A percentile compares a stretch with the other conserved stretches of the same genome.
Evolutionary conservation across 352 stramenopile species (phyloP).

Genomic region (Phytophthora multivora): DNA sequence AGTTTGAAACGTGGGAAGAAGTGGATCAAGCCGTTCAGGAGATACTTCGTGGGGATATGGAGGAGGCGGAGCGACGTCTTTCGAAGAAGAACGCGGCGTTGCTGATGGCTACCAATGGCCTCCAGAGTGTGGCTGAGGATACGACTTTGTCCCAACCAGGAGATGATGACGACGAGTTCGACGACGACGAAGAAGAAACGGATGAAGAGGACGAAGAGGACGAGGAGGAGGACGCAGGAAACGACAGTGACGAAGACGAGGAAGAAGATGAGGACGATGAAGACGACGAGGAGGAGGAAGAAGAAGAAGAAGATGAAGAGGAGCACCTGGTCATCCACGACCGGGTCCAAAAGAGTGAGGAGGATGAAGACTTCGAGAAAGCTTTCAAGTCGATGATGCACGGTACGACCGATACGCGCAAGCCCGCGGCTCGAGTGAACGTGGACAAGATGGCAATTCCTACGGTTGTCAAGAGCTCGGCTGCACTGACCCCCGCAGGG

Average conservation of each 20-base stretch:
- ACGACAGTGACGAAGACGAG: conserved; percentile 47
- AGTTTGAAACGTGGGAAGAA: conserved; percentile 80
- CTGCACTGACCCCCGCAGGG: conserved; percentile 18
- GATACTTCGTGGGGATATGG: conserved; percentile 68
- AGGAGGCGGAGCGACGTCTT: conserved; percentile 65
- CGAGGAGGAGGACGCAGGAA: conserved; percentile 48
- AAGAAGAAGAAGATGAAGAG: conserved; percentile 83
- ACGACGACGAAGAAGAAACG: conserved; percentile 57
- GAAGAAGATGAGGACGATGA: conserved; percentile 83
- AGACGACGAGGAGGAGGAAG: conserved; percentile 68
- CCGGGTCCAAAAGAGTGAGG: conserved; percentile 71
- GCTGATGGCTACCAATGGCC: conserved; percentile 36
- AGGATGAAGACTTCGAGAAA: conserved; percentile 90
- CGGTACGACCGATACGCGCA: conserved; percentile 60
- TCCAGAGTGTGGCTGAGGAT: conserved; percentile 41
- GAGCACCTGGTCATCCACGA: conserved; percentile 90
- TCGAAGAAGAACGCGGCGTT: conserved; percentile 65
- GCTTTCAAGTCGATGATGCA: conserved; percentile 90
- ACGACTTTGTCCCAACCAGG: conserved; percentile 37
- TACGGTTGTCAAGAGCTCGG: conserved; percentile 71
- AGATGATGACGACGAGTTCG: conserved; percentile 51
- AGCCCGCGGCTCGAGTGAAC: conserved; percentile 67
- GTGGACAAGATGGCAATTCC: conserved; percentile 91
- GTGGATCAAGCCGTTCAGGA: conserved; percentile 59
- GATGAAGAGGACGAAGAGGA: conserved; percentile 68